Evolutionary conservation across 441 rosid genomes (phyloP), one percentile per base, ranked within the genome.

Genomic region (Pelargonium myrrhifolium): DNA sequence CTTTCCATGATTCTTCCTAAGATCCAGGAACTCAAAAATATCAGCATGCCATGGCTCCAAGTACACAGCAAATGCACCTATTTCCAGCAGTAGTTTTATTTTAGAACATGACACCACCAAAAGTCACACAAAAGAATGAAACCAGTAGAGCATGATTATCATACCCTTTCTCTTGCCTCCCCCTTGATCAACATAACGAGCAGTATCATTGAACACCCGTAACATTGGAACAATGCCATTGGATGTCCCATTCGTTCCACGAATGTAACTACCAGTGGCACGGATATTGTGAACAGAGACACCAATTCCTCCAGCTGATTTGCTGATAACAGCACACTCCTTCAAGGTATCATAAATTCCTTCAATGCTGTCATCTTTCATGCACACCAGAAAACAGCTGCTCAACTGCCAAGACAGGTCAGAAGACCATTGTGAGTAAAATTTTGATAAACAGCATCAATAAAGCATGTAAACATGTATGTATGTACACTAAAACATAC

Each of bases 21-120:
- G 94, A 67, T 92, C 96, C 47, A 92, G 72, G 75, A 89, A 92
- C 62, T 87, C 97, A 71, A 86, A 89, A 61, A 87, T 62, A 72
- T 92, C 97, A 26, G 96, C 94, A 75, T 92, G 96, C 96, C 97
- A 92, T 71, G 96, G 97, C 79, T 92, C 97, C 85, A 89, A 74
- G 74, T 89, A 92, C 43, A 89, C 92, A 71, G 96, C 92, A 87
- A 89, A 92, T 42, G 98, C 98, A 77, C 96, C 97, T 89, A 58
- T 21, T 78, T 56, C 49, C 47, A 71, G 73, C 37, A 66, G 2
- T 28, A 43, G 31, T 4, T 21, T 56, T 4, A 45, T 1, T 11
- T 58, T 31, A 55, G 71, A 9, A 10, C 18, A 15, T 40, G 26
- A 35, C 10, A 65, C 4, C 63, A 62, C n/a, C 14, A 63, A 1